Conservation (phyloP, 1,284 basidiomycete species). For the Cutaneotrichosporon sp. region DNA sequence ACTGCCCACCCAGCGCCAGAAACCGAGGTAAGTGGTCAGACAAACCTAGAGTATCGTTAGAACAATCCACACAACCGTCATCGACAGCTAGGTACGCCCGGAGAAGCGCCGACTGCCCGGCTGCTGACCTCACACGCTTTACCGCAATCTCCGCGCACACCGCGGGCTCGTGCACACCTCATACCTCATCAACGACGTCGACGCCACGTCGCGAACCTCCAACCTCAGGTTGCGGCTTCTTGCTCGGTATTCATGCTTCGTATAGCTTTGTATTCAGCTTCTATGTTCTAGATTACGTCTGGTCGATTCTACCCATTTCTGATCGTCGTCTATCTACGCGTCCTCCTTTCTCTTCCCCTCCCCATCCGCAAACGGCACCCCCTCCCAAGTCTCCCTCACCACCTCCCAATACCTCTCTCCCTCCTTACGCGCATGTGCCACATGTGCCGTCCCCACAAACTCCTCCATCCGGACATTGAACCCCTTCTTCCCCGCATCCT, state of each 20-base stretch:
- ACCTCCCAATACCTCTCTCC: slow-evolving; percentile 28
- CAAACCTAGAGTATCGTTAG: too few relatives aligned
- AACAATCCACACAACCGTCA: too few relatives aligned
- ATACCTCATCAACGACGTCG: too few relatives aligned
- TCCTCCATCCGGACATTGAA: slow-evolving; percentile 19
- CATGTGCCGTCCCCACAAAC: slow-evolving; percentile 23
- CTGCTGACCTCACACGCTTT: background rate
- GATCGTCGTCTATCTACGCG: too few relatives aligned
- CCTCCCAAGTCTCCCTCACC: slow-evolving; percentile 21
- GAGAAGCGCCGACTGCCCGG: background rate
- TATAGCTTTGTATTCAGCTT: too few relatives aligned
- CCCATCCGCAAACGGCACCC: background rate
- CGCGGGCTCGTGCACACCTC: background rate
- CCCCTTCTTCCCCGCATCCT: slow-evolving; percentile 11
- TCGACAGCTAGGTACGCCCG: background rate
- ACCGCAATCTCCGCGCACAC: background rate
- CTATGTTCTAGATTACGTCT: too few relatives aligned
- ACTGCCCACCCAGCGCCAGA: background rate
- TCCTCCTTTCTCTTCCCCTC: background rate
- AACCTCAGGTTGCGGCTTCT: too few relatives aligned
- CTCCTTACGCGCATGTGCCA: slow-evolving; percentile 20
- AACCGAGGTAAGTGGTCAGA: too few relatives aligned
- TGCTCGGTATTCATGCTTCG: too few relatives aligned
- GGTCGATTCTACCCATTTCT: too few relatives aligned
- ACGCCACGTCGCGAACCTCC: too few relatives aligned